Percentiles rank a stretch among this genome's conserved stretches.
Conservation (phyloP, 164 flowering plant genomes). For the Cinnamomum micranthum region DNA sequence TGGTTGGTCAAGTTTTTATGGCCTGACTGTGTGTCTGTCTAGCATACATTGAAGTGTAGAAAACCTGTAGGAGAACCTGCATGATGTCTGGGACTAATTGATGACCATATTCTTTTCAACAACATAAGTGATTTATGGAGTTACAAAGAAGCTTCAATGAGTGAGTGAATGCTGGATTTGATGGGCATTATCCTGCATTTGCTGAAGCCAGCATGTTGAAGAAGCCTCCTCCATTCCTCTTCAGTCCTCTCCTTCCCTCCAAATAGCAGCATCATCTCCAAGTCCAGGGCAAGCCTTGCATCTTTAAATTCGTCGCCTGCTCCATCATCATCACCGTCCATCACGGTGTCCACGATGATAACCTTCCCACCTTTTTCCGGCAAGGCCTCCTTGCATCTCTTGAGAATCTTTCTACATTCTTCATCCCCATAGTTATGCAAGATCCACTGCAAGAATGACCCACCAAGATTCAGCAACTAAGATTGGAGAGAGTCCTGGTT, state of each 20-base stretch:
- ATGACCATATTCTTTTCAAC: background rate
- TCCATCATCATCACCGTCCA: background rate
- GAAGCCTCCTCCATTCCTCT: background rate
- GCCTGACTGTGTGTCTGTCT: background rate
- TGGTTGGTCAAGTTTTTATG: background rate
- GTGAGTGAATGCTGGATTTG: background rate
- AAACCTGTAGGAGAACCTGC: background rate
- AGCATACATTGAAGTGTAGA: too few species aligned
- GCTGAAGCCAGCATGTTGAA: background rate
- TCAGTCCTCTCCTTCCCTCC: background rate
- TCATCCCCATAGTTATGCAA: slow-evolving; percentile 9
- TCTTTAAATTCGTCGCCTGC: background rate
- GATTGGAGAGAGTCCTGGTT: background rate
- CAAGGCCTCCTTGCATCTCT: slow-evolving; percentile 2
- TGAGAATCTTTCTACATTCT: slow-evolving; percentile 4
- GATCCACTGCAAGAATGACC: slow-evolving; percentile 8
- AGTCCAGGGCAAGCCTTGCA: background rate
- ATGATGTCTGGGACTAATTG: background rate
- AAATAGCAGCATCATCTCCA: slow-evolving; percentile 4
- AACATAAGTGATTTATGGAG: background rate
- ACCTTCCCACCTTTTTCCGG: slow-evolving; percentile 8
- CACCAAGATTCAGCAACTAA: too few species aligned
- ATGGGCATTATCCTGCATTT: background rate
- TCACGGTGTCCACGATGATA: slow-evolving; percentile 3
- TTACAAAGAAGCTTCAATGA: background rate